phyloP scores from a whole-genome alignment of 768 basidiomycete genomes.

The Kwoniella shandongensis region DNA sequence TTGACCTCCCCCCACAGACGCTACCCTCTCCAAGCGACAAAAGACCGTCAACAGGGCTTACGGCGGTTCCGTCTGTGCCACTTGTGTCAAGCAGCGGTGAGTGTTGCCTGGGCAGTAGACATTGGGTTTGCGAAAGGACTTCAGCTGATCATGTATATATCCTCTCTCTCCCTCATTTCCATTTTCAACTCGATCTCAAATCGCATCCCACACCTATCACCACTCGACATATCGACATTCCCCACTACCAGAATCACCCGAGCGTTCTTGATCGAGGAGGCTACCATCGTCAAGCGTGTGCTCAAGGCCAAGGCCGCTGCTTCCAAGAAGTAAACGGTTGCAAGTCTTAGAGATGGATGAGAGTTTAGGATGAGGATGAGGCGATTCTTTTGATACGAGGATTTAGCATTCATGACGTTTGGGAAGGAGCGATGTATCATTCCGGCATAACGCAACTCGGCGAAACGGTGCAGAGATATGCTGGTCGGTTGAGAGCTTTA shows the following conservation, averaged over 20 bases:
- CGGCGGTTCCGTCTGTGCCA: conserved; percentile 94
- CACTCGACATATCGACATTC: not conserved
- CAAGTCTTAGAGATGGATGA: not conserved
- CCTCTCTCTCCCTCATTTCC: not conserved
- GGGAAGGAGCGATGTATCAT: too few relatives aligned
- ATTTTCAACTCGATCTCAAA: conserved; percentile 5
- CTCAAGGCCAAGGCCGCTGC: conserved; percentile 76
- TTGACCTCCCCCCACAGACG: conserved; percentile 56
- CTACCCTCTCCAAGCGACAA: conserved; percentile 91
- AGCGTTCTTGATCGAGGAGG: conserved; percentile 98
- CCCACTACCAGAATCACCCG: conserved; percentile 74
- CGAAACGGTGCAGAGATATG: too few relatives aligned
- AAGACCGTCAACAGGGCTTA: conserved; percentile 96
- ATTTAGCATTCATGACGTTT: too few relatives aligned
- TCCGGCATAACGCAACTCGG: too few relatives aligned
- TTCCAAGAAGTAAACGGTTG: conserved; percentile 45
- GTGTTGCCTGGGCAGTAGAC: conserved; percentile 51
- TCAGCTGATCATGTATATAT: conserved; percentile 15
- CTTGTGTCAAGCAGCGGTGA: conserved; percentile 91
- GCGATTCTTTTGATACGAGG: too few relatives aligned
- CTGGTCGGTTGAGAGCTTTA: too few relatives aligned
- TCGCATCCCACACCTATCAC: not conserved
- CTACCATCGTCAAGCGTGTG: conserved; percentile 99
- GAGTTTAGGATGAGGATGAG: too few relatives aligned
- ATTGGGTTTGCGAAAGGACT: not conserved